A percentile compares a stretch with the other conserved stretches of the same genome.
These are phyloP conservation scores for Diplodia seriata DNA, from an alignment of 2,329 filamentous ascomycete species.

Conservation along the genomic window DNA sequence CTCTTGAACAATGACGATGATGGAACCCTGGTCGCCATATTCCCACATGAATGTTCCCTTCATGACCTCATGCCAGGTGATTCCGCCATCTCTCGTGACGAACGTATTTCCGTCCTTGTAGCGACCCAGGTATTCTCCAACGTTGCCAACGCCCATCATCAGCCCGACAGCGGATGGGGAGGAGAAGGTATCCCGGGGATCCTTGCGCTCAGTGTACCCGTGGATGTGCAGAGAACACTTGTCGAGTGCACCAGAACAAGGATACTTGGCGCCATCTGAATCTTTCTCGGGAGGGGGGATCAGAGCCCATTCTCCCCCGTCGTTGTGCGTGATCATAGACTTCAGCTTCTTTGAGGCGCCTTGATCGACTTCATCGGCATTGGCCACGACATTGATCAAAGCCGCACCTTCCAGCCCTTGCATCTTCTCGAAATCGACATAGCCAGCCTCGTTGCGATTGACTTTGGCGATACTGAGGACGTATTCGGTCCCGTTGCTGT, in stretches of 20 bases:
- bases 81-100: slow-evolving; percentile 87
- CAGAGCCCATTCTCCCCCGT: slow-evolving; percentile 85
- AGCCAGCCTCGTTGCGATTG: slow-evolving; percentile 78
- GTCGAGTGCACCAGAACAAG: slow-evolving; percentile 67
- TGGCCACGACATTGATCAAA: slow-evolving; percentile 84
- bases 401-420: slow-evolving; percentile 88
- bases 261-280: slow-evolving; percentile 72
- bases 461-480: slow-evolving; percentile 81
- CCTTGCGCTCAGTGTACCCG: slow-evolving; percentile 88
- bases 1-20: slow-evolving; percentile 82
- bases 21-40: slow-evolving; percentile 92
- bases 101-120: slow-evolving; percentile 84
- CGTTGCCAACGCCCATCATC: slow-evolving; percentile 91
- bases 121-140: slow-evolving; percentile 73
- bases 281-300: slow-evolving; percentile 76
- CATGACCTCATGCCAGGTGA: slow-evolving; percentile 84
- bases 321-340: slow-evolving; percentile 94
- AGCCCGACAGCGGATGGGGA: slow-evolving; percentile 87
- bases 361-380: slow-evolving; percentile 68
- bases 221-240: slow-evolving; percentile 91
- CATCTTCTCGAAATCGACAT: slow-evolving; percentile 97
- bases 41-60: slow-evolving; percentile 93
- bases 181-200: slow-evolving; percentile 84
- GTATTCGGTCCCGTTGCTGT: slow-evolving; percentile 96
- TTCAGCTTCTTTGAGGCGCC: slow-evolving; percentile 79